Evolutionary conservation across 2,329 filamentous ascomycete genomes (phyloP).

Genomic region (Pestalotiopsis sp.): DNA sequence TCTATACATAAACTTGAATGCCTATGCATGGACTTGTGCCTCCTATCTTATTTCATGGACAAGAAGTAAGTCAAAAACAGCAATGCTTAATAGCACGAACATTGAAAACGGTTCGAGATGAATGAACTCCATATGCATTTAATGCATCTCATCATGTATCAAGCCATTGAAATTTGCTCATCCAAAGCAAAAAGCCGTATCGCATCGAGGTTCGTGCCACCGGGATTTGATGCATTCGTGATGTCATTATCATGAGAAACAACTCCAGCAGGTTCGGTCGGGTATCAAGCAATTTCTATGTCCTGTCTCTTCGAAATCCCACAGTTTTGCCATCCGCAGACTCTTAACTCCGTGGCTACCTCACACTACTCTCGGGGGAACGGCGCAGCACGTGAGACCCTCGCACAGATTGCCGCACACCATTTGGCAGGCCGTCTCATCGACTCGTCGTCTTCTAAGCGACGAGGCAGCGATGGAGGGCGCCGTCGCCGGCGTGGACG

Average conservation of each 20-base stretch:
- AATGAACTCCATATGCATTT: too few relatives aligned
- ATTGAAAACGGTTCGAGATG: too few relatives aligned
- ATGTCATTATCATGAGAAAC: not conserved
- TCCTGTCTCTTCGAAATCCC: not conserved
- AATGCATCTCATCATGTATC: too few relatives aligned
- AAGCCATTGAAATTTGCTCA: too few relatives aligned
- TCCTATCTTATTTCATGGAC: too few relatives aligned
- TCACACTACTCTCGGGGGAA: not conserved
- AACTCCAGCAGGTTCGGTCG: not conserved
- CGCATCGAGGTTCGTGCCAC: not conserved
- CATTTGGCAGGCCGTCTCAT: conserved; percentile 29
- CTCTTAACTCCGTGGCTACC: not conserved
- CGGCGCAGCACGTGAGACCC: conserved; percentile 31
- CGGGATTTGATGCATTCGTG: not conserved
- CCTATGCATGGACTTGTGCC: too few relatives aligned
- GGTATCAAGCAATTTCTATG: not conserved
- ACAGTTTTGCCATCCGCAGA: not conserved
- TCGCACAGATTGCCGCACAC: conserved; percentile 33
- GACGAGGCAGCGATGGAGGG: conserved; percentile 22
- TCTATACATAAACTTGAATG: too few relatives aligned
- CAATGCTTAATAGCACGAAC: too few relatives aligned
- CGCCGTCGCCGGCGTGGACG: not conserved
- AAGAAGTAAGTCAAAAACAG: too few relatives aligned
- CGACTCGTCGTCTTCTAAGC: conserved; percentile 31
- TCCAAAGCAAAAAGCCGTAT: not conserved